phyloP scores from a whole-genome alignment of 73 alveolate species.

The Durusdinium trenchii region DNA sequence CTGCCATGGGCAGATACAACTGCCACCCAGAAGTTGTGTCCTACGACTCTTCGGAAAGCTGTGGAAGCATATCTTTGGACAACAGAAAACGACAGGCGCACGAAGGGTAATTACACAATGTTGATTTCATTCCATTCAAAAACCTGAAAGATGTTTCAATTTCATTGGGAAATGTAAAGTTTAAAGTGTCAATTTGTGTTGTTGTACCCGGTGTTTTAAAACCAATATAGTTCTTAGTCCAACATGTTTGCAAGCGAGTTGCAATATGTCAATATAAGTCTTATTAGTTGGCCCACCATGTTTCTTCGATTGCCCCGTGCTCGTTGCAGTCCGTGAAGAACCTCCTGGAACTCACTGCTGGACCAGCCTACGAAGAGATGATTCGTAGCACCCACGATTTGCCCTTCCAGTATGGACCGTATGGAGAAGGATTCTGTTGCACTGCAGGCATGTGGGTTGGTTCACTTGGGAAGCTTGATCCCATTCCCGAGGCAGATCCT shows the following conservation, averaged over 20 bases:
- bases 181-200: background rate
- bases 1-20: background rate
- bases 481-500: background rate
- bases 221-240: background rate
- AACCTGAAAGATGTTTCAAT: background rate
- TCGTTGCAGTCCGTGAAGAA: background rate
- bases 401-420: background rate
- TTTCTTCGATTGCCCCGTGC: background rate
- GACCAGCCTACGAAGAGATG: background rate
- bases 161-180: background rate
- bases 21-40: conserved; percentile 4
- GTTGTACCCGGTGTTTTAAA: background rate
- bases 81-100: background rate
- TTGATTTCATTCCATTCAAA: background rate
- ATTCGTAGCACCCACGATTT: background rate
- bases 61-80: background rate
- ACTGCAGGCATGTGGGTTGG: background rate
- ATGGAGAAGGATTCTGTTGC: background rate
- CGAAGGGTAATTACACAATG: background rate
- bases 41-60: background rate
- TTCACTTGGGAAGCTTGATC: background rate
- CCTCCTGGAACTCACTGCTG: background rate
- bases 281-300: background rate
- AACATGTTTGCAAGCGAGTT: background rate
- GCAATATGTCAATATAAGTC: background rate